Evolutionary conservation across 2,329 filamentous ascomycete genomes (phyloP).

Genomic region (Aureobasidium pullulans): DNA sequence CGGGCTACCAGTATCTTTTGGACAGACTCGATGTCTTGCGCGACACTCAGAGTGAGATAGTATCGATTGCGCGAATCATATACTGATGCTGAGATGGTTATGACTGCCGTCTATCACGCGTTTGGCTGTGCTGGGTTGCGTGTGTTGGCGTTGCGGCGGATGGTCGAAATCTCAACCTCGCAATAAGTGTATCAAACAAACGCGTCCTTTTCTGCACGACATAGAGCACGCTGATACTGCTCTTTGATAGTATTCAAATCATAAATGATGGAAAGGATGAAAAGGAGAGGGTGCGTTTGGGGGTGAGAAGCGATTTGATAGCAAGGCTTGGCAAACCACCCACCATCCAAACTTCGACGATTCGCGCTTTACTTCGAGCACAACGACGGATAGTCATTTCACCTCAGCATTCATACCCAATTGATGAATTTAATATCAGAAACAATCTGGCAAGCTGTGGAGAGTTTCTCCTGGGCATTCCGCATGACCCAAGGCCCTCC

Average conservation of each 20-base stretch:
- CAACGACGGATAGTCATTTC: background rate
- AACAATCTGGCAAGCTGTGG: background rate
- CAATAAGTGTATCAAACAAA: conserved; percentile 1
- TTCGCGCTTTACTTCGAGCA: background rate
- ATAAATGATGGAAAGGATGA: conserved; percentile 7
- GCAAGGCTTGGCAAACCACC: background rate
- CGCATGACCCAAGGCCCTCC: background rate
- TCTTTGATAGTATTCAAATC: conserved; percentile 1
- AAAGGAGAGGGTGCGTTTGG: background rate
- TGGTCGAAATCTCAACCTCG: background rate
- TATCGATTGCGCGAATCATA: background rate
- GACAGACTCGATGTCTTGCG: background rate
- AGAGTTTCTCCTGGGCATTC: background rate
- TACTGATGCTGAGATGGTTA: background rate
- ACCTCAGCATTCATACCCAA: background rate
- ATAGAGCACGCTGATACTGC: conserved; percentile 6
- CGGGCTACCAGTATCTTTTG: background rate
- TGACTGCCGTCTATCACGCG: background rate
- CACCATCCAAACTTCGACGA: background rate
- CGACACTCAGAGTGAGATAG: background rate
- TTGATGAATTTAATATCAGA: background rate
- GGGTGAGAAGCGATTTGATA: background rate
- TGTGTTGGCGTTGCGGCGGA: conserved; percentile 7
- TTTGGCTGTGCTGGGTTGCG: background rate
- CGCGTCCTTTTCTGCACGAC: background rate